Evolutionary conservation across 306 rosid species (phyloP), one percentile per base, ranked within the genome.

Genomic region (Chamaecrista fasciculata): DNA sequence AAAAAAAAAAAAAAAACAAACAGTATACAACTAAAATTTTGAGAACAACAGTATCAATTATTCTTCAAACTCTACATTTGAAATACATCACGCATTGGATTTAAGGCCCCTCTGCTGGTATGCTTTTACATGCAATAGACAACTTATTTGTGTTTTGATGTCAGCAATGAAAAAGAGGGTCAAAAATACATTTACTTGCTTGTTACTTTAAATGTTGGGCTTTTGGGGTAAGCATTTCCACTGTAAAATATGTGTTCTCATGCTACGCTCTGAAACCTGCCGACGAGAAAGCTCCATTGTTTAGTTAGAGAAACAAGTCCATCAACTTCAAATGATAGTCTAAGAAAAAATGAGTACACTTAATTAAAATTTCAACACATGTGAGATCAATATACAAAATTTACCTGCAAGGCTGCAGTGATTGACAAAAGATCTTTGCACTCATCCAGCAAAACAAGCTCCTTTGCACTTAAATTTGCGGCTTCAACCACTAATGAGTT

Each of bases 201-300:
- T 76, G 76, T 67, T 76, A 64, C 69, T 78, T 81, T 71, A 62
- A 64, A 62, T 70, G 75, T 52, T 61, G 78, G 71, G 76, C n/a
- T 76, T 87, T 60, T 78, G 50, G 67, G 76, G 74, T 71, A 66
- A 59, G 51, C 86, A 76, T 73, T 83, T 80, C 71, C 71, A 66
- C 81, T 93, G 97, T 78, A 86, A 34, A 62, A 76, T 62, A 73
- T 94, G 95, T 36, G 96, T 72, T 85, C 85, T 84, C 82, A 88
- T 66, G 88, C 99, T 91, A 76, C 74, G 68, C 74, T 88, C 96
- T 72, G 66, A 82, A 79, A 94, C 95, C 97, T 91, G 96, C 61
- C 31, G 77, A 81, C 23, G 42, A 64, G 29, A 69, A 78, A 5
- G 19, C 7, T 78, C 66, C 18, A 2, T 42, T 43, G 23, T 11